Percentiles rank a stretch among this genome's conserved stretches.
These are phyloP conservation scores for Furculomyces boomerangus DNA, from an alignment of 371 early-diverging fungal genomes.

Conservation along the genomic window DNA sequence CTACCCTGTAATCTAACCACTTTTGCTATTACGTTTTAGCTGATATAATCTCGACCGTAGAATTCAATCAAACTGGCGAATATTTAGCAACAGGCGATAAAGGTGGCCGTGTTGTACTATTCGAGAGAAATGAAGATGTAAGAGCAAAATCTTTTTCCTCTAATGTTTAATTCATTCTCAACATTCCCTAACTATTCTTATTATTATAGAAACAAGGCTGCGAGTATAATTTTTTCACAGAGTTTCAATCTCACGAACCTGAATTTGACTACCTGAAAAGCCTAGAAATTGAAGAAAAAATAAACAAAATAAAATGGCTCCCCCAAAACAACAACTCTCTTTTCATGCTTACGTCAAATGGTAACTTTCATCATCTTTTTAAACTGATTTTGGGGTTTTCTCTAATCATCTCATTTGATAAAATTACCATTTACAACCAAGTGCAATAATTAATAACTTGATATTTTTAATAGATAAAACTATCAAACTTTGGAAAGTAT, in stretches of 20 bases:
- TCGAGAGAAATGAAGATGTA: constrained; percentile 91
- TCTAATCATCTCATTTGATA: not conserved
- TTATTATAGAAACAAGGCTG: constrained; percentile 94
- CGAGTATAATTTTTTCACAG: constrained; percentile 97
- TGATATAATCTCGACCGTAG: constrained; percentile 95
- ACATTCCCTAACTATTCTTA: not conserved
- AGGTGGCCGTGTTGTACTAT: constrained; percentile 93
- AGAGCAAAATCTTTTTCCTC: constrained; percentile 12
- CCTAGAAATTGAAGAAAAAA: constrained; percentile 98
- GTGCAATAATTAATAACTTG: too few species aligned
- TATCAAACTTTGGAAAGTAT: constrained; percentile 97
- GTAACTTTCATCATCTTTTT: constrained; percentile 25
- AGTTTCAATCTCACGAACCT: constrained; percentile 97
- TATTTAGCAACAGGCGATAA: constrained; percentile 95
- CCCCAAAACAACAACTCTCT: constrained; percentile 85
- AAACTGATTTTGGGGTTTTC: too few species aligned
- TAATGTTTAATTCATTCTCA: constrained; percentile 5
- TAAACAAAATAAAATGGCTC: constrained; percentile 97
- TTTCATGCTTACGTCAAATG: constrained; percentile 92
- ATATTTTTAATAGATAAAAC: constrained; percentile 72
- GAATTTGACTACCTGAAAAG: constrained; percentile 99
- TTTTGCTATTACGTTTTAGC: too few species aligned
- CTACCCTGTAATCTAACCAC: too few species aligned
- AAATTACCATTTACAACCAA: too few species aligned
- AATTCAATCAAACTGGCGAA: constrained; percentile 93